These are phyloP conservation scores for Saccharomycopsis vini DNA, from an alignment of 805 yeast species.

Conservation along the genomic window DNA sequence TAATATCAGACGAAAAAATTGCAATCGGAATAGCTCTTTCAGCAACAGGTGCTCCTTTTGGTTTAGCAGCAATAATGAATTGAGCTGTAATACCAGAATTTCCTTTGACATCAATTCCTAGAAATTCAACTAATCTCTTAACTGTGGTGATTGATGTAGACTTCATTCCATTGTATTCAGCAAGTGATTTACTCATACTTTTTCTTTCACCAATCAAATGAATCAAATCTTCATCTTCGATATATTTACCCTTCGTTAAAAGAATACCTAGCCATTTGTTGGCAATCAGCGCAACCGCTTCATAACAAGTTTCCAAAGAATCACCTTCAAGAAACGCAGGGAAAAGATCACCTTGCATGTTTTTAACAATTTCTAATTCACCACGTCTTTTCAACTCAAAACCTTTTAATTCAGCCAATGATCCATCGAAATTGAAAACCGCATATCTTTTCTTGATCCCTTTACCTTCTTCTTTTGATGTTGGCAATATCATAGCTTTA, in stretches of 20 bases:
- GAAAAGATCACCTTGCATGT: constrained; percentile 91
- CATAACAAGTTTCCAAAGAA: constrained; percentile 70
- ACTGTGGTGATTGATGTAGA: constrained; percentile 97
- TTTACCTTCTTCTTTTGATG: constrained; percentile 95
- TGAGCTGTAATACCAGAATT: constrained; percentile 95
- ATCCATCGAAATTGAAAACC: constrained; percentile 90
- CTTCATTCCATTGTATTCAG: constrained; percentile 83
- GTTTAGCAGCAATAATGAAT: constrained; percentile 79
- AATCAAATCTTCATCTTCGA: constrained; percentile 90
- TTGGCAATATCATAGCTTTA: constrained; percentile 93
- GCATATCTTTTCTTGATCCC: constrained; percentile 95
- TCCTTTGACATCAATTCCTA: constrained; percentile 93
- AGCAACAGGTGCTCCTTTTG: constrained; percentile 81
- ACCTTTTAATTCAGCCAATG: constrained; percentile 91
- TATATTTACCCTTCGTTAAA: constrained; percentile 74
- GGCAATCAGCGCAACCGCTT: constrained; percentile 85
- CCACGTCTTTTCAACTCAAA: constrained; percentile 96
- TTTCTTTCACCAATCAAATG: constrained; percentile 94
- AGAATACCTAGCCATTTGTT: constrained; percentile 93
- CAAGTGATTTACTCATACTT: constrained; percentile 86
- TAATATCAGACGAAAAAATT: constrained; percentile 74
- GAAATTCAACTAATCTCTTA: constrained; percentile 80
- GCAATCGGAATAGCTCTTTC: constrained; percentile 97
- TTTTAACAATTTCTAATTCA: constrained; percentile 84
- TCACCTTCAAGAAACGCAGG: constrained; percentile 83